A percentile compares a stretch with the other conserved stretches of the same genome.
phyloP scores from a whole-genome alignment of 1,284 basidiomycete genomes.

The Cryptococcus neoformans region DNA sequence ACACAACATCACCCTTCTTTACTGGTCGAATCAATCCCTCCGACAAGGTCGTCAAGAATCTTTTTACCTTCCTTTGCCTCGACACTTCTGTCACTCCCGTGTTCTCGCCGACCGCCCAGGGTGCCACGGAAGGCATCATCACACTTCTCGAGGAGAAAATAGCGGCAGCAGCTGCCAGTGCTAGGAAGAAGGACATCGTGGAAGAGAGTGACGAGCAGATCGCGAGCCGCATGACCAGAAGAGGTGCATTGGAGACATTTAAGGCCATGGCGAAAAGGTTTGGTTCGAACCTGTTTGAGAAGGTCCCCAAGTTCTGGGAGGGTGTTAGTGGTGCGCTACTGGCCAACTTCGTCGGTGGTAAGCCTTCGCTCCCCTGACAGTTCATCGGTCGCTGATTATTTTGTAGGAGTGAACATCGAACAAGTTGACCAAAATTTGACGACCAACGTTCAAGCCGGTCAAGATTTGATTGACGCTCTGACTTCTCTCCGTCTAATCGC shows the following conservation, averaged over 20 bases:
- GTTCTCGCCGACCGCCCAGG: constrained; percentile 56
- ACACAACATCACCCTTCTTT: constrained; percentile 68
- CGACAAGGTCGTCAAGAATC: constrained; percentile 97
- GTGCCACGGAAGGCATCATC: constrained; percentile 69
- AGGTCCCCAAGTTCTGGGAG: constrained; percentile 90
- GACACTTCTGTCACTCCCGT: constrained; percentile 86
- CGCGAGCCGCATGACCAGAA: constrained; percentile 54
- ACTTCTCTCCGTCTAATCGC: constrained; percentile 83
- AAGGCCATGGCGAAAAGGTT: constrained; percentile 74
- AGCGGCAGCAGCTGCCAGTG: constrained; percentile 52
- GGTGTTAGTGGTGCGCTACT: constrained; percentile 79
- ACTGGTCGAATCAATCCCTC: constrained; percentile 58
- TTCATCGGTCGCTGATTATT: background rate
- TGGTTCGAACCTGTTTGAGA: constrained; percentile 66
- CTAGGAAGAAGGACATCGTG: constrained; percentile 54
- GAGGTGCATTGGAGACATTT: constrained; percentile 85
- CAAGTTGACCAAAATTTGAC: constrained; percentile 17
- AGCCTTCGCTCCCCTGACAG: constrained; percentile 20
- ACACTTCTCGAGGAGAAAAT: constrained; percentile 59
- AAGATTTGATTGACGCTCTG: constrained; percentile 89
- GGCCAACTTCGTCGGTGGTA: constrained; percentile 64
- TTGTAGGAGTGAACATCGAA: constrained; percentile 8
- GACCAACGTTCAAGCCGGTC: constrained; percentile 55
- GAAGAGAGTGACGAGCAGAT: constrained; percentile 53
- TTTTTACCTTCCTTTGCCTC: constrained; percentile 95